Evolutionary conservation across 2,329 filamentous ascomycete species (phyloP).

Genomic region (Diaporthe amygdali): DNA sequence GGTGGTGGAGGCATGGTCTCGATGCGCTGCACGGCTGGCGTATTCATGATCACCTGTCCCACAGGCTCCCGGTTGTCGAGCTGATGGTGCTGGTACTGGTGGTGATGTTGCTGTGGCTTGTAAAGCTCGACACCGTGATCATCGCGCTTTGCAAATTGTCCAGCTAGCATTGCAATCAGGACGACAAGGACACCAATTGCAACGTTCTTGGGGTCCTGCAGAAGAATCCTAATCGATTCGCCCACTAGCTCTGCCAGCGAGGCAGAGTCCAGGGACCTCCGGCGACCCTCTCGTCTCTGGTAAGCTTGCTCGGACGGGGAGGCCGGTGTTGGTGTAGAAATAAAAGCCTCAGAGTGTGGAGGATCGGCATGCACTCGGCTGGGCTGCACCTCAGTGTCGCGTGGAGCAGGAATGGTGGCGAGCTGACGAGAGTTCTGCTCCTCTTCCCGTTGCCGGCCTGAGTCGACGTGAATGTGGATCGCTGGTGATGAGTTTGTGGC

Average conservation of each 20-base stretch:
- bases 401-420: constrained; percentile 13
- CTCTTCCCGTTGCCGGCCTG: constrained; percentile 19
- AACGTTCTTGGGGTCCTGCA: constrained; percentile 65
- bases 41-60: constrained; percentile 11
- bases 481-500: constrained; percentile 14
- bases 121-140: constrained; percentile 29
- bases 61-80: constrained; percentile 20
- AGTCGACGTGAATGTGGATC: constrained; percentile 25
- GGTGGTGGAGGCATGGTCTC: not conserved
- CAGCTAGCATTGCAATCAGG: constrained; percentile 57
- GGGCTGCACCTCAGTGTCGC: not conserved
- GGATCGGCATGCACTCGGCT: not conserved
- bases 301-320: constrained; percentile 35
- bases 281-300: constrained; percentile 37
- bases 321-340: constrained; percentile 31
- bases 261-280: constrained; percentile 43
- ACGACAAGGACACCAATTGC: constrained; percentile 59
- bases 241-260: constrained; percentile 60
- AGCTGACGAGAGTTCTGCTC: constrained; percentile 23
- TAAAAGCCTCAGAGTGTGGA: constrained; percentile 29
- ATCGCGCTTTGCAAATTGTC: constrained; percentile 32
- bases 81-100: constrained; percentile 21
- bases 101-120: constrained; percentile 16
- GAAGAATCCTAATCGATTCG: constrained; percentile 57
- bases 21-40: constrained; percentile 2